phyloP scores from a whole-genome alignment of 257 asterid species.

The Ocimum tenuiflorum region DNA sequence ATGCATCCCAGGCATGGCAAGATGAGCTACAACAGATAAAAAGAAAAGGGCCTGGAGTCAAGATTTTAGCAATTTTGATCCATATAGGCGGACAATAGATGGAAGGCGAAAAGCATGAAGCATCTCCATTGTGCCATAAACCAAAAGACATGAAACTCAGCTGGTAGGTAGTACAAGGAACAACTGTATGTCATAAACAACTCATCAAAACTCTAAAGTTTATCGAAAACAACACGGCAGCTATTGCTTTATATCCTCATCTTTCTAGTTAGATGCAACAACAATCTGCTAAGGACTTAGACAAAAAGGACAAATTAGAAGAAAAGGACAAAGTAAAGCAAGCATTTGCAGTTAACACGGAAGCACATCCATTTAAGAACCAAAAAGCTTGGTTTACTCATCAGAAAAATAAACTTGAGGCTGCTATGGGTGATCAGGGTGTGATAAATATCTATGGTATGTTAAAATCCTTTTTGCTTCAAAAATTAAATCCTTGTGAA shows the following conservation, averaged over 20 bases:
- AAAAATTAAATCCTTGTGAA: too few relatives aligned
- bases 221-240: neutral
- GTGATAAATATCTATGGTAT: neutral
- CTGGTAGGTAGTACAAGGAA: neutral
- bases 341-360: neutral
- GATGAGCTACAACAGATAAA: conserved; percentile 54
- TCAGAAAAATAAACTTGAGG: neutral
- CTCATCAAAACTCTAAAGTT: neutral
- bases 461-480: too few relatives aligned
- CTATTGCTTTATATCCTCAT: neutral
- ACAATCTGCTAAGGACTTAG: neutral
- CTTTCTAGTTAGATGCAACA: neutral
- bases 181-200: neutral
- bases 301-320: too few relatives aligned
- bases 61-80: neutral
- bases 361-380: neutral
- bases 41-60: conserved; percentile 6
- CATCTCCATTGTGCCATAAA: neutral
- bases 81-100: neutral
- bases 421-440: too few relatives aligned
- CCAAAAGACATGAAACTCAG: neutral
- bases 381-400: neutral
- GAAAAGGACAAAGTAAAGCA: neutral
- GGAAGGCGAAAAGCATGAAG: neutral
- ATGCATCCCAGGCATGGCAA: conserved; percentile 94